Evolutionary conservation across 495 filamentous ascomycete species (phyloP).

Genomic region (Rusavskia elegans): DNA sequence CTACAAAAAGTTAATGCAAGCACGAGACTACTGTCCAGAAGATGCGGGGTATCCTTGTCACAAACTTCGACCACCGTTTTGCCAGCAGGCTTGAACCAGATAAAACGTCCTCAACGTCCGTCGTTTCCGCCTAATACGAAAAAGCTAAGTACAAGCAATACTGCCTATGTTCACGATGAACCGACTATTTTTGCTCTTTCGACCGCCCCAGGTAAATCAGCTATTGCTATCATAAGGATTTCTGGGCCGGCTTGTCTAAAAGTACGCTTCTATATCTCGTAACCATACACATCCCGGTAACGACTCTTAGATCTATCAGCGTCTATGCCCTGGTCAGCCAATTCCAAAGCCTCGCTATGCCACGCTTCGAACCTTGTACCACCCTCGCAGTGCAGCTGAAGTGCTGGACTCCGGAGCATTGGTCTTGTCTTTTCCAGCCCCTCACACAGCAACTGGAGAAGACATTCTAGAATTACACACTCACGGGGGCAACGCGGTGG

Average conservation of each 20-base stretch:
- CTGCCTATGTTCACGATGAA: conserved; percentile 2
- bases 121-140: too few relatives aligned
- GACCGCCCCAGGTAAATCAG: conserved; percentile 69
- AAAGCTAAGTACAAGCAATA: too few relatives aligned
- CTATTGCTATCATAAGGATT: conserved; percentile 80
- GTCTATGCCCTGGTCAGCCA: conserved; percentile 49
- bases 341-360: conserved; percentile 62
- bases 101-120: too few relatives aligned
- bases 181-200: conserved; percentile 84
- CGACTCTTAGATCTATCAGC: conserved; percentile 51
- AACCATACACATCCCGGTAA: not conserved
- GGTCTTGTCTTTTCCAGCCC: conserved; percentile 74
- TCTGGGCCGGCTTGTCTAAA: conserved; percentile 63
- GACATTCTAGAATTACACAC: conserved; percentile 86
- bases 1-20: too few relatives aligned
- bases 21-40: too few relatives aligned
- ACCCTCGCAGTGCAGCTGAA: conserved; percentile 31
- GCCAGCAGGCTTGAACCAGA: too few relatives aligned
- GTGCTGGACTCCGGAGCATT: conserved; percentile 72
- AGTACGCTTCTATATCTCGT: conserved; percentile 27
- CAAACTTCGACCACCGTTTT: too few relatives aligned
- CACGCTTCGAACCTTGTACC: conserved; percentile 57
- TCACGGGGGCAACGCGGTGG: conserved; percentile 80
- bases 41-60: too few relatives aligned
- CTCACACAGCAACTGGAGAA: conserved; percentile 78